These are phyloP conservation scores for Beta lomatogona DNA, from an alignment of 179 eudicot species.

Conservation along the genomic window DNA sequence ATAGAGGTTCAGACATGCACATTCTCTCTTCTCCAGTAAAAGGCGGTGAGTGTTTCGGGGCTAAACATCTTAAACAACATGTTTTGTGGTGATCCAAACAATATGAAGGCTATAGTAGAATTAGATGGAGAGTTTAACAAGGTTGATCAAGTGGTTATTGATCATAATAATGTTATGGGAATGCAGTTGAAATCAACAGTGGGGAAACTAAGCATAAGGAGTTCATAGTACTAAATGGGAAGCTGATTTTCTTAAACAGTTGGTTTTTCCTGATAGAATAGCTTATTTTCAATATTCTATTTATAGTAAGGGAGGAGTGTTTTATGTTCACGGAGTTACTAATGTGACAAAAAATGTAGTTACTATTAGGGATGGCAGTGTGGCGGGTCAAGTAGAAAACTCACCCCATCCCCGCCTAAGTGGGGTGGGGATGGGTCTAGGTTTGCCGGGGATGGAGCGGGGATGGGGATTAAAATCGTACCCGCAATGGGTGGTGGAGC, in stretches of 20 bases:
- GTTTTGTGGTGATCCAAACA: constrained; percentile 50
- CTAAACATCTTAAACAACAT: constrained; percentile 53
- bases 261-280: constrained; percentile 59
- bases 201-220: constrained; percentile 43
- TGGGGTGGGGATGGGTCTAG: too few species aligned
- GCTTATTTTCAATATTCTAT: constrained; percentile 51
- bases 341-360: constrained; percentile 40
- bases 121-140: constrained; percentile 45
- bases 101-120: constrained; percentile 40
- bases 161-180: constrained; percentile 52
- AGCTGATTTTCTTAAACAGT: constrained; percentile 47
- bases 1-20: too few species aligned
- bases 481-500: too few species aligned
- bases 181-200: constrained; percentile 59
- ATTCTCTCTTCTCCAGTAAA: too few species aligned
- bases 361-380: too few species aligned
- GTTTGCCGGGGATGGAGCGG: too few species aligned
- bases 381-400: too few species aligned
- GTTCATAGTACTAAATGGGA: constrained; percentile 49
- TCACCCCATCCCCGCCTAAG: too few species aligned
- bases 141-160: constrained; percentile 59
- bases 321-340: constrained; percentile 41
- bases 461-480: too few species aligned
- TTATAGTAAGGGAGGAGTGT: constrained; percentile 11
- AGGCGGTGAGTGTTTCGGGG: constrained; percentile 32